Base-by-base conservation (phyloP, 306 rosid species). In the Trifolium fragiferum region DNA sequence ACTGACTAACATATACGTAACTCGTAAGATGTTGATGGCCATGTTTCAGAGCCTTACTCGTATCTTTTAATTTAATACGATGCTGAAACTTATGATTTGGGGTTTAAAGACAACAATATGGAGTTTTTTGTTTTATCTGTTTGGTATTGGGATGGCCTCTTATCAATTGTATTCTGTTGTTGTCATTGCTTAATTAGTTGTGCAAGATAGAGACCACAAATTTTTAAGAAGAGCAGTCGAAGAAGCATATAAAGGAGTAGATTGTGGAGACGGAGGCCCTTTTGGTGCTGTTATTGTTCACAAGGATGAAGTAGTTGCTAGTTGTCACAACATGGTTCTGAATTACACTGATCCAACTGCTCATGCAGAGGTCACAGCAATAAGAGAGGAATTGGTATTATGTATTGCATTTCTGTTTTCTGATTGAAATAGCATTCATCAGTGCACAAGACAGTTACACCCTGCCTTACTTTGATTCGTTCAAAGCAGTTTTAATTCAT, bases 361-460 rank as follows among this genome's bases (percentile, higher is more conserved):
- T 47, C 97, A 93, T 79, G 98, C 98, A 0, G 97, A 93, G 85
- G 98, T 93, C 68, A 91, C 97, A 50, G 98, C 98, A 25, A 81
- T 93, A 76, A 86, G 98, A 81, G 98, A 93, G 98, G 98, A 38
- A 38, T 47, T 21, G 32, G 51, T 37, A 37, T 58, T 66, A n/a
- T 21, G 50, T 57, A 37, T 49, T 66, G 37, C 69, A 53, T 72
- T 51, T 12, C 5, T 65, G 54, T 14, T 65, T 71, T 72, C 10
- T 67, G 51, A 38, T 50, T 72, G 53, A 65, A 72, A 57, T 41
- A 62, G 12, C 65, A 62, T 81, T 57, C 70, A 18, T 71, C 30
- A 16, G 33, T 72, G 73, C 18, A 33, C 55, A 27, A 10, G 54
- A 43, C 47, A 25, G n/a, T 57, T 72, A 25, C 18, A 18, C 35